phyloP scores from a whole-genome alignment of 176 grass and related monocot species.

The Poa pratensis region DNA sequence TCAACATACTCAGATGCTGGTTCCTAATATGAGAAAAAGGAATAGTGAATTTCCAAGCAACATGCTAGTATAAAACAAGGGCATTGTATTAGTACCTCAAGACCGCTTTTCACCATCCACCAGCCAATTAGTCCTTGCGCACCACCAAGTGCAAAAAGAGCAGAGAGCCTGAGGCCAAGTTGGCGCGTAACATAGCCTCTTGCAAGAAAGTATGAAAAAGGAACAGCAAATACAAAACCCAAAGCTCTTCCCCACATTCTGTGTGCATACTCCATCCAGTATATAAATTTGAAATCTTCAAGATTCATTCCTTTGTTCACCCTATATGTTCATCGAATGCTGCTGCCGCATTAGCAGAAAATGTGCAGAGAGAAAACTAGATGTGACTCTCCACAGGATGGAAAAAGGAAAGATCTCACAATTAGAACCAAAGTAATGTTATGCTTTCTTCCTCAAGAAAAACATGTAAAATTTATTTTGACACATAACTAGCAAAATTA shows the following conservation, averaged over 20 bases:
- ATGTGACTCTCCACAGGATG: background rate
- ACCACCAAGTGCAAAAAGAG: constrained; percentile 86
- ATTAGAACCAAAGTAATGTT: constrained; percentile 17
- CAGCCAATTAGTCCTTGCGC: constrained; percentile 90
- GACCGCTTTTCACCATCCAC: constrained; percentile 99
- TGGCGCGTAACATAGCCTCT: constrained; percentile 92
- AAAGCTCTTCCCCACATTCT: constrained; percentile 97
- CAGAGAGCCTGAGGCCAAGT: constrained; percentile 79
- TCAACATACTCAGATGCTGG: constrained; percentile 90
- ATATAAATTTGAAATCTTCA: constrained; percentile 99
- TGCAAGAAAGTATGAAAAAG: constrained; percentile 84
- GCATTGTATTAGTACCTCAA: constrained; percentile 66
- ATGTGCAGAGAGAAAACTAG: background rate
- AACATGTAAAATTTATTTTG: background rate
- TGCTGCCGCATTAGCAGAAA: constrained; percentile 47
- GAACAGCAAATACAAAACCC: constrained; percentile 78
- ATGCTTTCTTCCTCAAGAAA: background rate
- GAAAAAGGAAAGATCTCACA: constrained; percentile 13
- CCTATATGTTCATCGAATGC: constrained; percentile 55
- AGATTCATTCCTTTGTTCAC: constrained; percentile 87
- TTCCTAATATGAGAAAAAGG: constrained; percentile 60
- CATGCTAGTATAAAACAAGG: constrained; percentile 27
- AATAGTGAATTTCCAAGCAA: constrained; percentile 35
- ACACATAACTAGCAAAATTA: constrained; percentile 15
- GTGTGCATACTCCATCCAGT: constrained; percentile 99